Conservation (phyloP, 2,329 filamentous ascomycete species). For the Paecilomyces formosus region DNA sequence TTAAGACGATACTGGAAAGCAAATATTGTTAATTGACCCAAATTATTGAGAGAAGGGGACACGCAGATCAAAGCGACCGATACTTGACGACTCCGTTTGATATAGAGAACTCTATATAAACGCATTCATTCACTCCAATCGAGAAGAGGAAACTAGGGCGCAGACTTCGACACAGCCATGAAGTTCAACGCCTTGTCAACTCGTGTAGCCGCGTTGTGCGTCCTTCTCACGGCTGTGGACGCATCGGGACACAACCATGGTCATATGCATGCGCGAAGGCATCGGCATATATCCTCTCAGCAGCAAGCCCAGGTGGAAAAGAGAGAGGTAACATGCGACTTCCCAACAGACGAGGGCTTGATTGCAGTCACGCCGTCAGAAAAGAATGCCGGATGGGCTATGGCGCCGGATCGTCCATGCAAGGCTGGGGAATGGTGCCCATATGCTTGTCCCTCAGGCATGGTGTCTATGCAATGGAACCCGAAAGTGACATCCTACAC, state of each 20-base stretch:
- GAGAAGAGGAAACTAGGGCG: neutral
- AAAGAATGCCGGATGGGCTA: slow-evolving; percentile 68
- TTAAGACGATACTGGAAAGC: slow-evolving; percentile 3
- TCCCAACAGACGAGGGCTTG: slow-evolving; percentile 60
- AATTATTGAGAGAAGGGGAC: neutral
- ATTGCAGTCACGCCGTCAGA: slow-evolving; percentile 58
- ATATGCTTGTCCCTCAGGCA: slow-evolving; percentile 66
- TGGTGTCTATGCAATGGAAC: slow-evolving; percentile 75
- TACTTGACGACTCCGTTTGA: neutral
- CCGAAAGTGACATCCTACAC: slow-evolving; percentile 57
- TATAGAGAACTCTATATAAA: neutral
- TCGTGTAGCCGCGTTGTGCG: slow-evolving; percentile 25
- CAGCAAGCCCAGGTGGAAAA: slow-evolving; percentile 30
- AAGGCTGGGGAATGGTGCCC: slow-evolving; percentile 63
- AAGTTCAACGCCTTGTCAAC: slow-evolving; percentile 24
- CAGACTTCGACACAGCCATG: slow-evolving; percentile 13
- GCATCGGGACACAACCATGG: slow-evolving; percentile 23
- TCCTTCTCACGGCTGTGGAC: slow-evolving; percentile 27
- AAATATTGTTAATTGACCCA: slow-evolving; percentile 3
- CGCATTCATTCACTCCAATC: neutral
- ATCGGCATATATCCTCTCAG: slow-evolving; percentile 14
- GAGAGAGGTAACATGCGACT: slow-evolving; percentile 52
- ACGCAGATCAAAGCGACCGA: neutral
- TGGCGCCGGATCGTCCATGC: slow-evolving; percentile 68
- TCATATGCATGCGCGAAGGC: slow-evolving; percentile 12